These are phyloP conservation scores for Colletotrichum liaoningense DNA, from an alignment of 2,329 filamentous ascomycete species.

Conservation along the genomic window DNA sequence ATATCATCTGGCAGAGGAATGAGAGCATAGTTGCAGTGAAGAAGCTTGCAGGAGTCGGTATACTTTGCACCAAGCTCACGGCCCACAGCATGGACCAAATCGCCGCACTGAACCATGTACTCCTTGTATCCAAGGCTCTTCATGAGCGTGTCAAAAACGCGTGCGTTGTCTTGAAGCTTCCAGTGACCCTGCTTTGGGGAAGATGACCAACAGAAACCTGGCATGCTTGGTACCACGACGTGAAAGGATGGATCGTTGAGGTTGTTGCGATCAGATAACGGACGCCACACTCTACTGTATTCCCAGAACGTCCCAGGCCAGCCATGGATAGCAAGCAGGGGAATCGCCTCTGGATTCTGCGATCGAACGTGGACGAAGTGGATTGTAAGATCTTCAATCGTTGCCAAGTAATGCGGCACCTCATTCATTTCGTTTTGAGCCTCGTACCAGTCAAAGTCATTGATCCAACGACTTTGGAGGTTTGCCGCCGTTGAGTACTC, in stretches of 20 bases:
- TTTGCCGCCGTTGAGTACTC: conserved; percentile 31
- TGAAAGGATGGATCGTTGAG: conserved; percentile 43
- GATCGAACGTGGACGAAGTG: conserved; percentile 42
- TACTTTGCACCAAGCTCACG: conserved; percentile 48
- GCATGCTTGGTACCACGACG: conserved; percentile 51
- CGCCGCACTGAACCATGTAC: conserved; percentile 52
- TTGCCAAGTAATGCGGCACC: conserved; percentile 34
- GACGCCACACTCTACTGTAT: conserved; percentile 51
- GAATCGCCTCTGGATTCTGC: conserved; percentile 43
- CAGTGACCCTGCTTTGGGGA: conserved; percentile 44
- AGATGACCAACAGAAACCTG: conserved; percentile 50
- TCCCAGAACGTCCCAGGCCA: conserved; percentile 59
- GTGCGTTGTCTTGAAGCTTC: conserved; percentile 50
- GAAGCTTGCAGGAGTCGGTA: conserved; percentile 47
- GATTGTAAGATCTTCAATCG: conserved; percentile 39
- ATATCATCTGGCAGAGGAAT: conserved; percentile 45
- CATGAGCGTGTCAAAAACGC: conserved; percentile 51
- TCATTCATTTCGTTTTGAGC: conserved; percentile 29
- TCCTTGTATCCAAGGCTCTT: conserved; percentile 51
- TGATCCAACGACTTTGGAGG: conserved; percentile 29
- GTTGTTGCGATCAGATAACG: conserved; percentile 43
- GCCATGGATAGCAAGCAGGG: conserved; percentile 54
- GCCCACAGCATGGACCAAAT: conserved; percentile 54
- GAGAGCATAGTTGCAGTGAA: conserved; percentile 55
- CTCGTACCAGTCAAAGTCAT: conserved; percentile 34